Conservation (phyloP, 2,329 filamentous ascomycete genomes). For the Fusarium globosum region DNA sequence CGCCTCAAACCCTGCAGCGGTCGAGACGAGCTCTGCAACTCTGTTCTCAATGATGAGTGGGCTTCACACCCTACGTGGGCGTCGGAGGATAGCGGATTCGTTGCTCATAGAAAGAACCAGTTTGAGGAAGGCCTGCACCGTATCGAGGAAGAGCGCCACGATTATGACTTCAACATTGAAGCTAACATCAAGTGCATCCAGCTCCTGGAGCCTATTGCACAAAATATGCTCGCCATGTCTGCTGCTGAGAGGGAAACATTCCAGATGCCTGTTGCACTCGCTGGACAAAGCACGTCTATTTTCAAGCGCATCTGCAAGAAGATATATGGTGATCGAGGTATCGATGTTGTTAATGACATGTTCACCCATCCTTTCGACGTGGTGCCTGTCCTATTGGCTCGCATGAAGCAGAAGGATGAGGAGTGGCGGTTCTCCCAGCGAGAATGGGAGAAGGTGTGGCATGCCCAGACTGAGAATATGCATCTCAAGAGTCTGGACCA, state of each 20-base stretch:
- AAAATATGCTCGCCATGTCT: constrained; percentile 85
- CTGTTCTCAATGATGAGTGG: constrained; percentile 97
- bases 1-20: constrained; percentile 92
- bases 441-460: constrained; percentile 99
- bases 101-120: constrained; percentile 95
- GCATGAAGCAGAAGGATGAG: constrained; percentile 95
- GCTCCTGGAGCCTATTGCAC: constrained; percentile 91
- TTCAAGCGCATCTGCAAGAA: constrained; percentile 98
- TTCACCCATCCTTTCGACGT: constrained; percentile 87
- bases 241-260: constrained; percentile 79
- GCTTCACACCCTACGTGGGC: constrained; percentile 99
- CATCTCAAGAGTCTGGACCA: constrained; percentile 97
- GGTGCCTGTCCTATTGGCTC: constrained; percentile 86
- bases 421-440: constrained; percentile 97
- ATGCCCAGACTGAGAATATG: constrained; percentile 91
- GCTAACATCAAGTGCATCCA: constrained; percentile 95
- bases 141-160: constrained; percentile 97
- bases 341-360: constrained; percentile 87
- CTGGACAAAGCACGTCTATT: constrained; percentile 94
- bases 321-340: constrained; percentile 90
- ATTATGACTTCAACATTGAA: constrained; percentile 99
- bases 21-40: constrained; percentile 92
- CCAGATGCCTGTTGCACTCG: constrained; percentile 83
- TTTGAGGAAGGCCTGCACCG: constrained; percentile 94
- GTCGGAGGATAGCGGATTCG: constrained; percentile 96